Conservation (phyloP, 1,284 basidiomycete genomes). For the Trametes hirsuta region DNA sequence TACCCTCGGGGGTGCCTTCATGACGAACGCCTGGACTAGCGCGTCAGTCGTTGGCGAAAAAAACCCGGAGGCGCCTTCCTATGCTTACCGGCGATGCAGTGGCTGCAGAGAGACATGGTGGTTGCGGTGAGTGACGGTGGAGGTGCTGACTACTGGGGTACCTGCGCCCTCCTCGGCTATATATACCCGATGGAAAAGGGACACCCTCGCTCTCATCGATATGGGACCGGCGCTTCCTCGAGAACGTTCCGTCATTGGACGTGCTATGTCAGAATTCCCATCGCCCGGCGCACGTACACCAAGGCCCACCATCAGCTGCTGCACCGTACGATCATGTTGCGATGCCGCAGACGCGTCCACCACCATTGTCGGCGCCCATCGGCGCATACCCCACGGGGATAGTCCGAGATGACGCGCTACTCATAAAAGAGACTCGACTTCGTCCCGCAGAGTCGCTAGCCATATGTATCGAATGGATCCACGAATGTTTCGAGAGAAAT, state of each 20-base stretch:
- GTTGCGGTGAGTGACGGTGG: background rate
- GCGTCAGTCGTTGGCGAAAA: background rate
- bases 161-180: background rate
- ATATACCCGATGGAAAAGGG: background rate
- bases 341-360: background rate
- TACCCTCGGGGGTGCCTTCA: constrained; percentile 36
- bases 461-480: no score
- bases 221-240: background rate
- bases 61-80: background rate
- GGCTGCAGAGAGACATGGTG: constrained; percentile 30
- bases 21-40: constrained; percentile 34
- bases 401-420: no score
- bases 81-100: constrained; percentile 26
- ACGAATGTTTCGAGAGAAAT: no score
- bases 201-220: background rate
- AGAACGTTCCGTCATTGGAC: background rate
- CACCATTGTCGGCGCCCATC: no score
- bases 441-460: no score
- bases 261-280: constrained; percentile 11
- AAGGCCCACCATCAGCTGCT: no score
- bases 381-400: no score
- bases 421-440: no score
- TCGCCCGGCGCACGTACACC: background rate
- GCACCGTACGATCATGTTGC: background rate
- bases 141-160: background rate